Evolutionary conservation across 2,329 filamentous ascomycete species (phyloP), one percentile per base, ranked within the genome.

Genomic region (Mollisia scopiformis): DNA sequence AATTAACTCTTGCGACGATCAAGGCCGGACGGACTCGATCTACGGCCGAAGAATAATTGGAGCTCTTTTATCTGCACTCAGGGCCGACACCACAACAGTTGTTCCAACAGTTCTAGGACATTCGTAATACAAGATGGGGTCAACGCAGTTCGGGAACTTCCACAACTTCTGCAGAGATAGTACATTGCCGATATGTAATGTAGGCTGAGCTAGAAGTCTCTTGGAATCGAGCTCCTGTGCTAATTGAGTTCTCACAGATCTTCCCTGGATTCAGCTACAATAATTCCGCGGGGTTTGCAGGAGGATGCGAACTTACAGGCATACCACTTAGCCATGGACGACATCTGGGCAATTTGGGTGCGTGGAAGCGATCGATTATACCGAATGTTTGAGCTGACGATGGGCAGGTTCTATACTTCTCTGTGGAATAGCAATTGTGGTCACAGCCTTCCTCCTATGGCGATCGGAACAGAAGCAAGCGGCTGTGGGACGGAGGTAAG

Each of bases 381-480:
- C 28, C 54, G 59, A 58, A 58, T 67, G 78, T 58, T 78, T 69
- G 57, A 54, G 58, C 70, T 80, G 60, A 80, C 71, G 23, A 16
- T 27, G 37, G 55, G 19, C 68, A 92, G 90, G 95, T n/a, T 96
- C 93, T 7, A 97, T 99, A 73, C 68, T 99, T 49, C 75, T 98
- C 41, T 90, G 86, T 64, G 92, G 83, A 64, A 75, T 96, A 65
- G 92, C 93, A 41, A 93, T 99, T 68, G 71, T 85, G 23, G 78
- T 84, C 8, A 81, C 89, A 4, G 72, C 79, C 11, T 88, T 89
- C 68, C 80, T 99, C 60, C 71, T 98, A 75, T 85, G 89, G 78
- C 84, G 87, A 68, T 96, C 95, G 21, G 91, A 98, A 71, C 86
- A 85, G 74, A 98, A 99, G 79, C 88, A 90, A 76, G 95, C 95